Conservation (phyloP, 345 rosid species). For the Gossypium arboreum region DNA sequence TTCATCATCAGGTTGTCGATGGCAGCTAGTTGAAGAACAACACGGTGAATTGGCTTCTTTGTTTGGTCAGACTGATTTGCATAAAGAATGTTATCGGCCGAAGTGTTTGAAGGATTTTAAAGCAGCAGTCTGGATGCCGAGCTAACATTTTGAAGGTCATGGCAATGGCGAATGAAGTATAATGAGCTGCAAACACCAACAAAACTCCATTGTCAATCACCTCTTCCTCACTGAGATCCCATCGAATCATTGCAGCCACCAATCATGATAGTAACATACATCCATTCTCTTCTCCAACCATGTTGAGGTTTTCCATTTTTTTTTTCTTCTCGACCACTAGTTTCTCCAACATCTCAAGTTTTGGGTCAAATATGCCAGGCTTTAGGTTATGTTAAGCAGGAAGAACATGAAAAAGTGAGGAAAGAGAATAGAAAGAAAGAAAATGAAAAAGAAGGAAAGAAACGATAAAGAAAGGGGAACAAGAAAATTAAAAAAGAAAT, state of each 20-base stretch:
- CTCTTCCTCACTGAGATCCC: slow-evolving; percentile 53
- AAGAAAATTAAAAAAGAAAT: too few species aligned
- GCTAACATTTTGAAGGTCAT: slow-evolving; percentile 70
- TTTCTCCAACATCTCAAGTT: slow-evolving; percentile 20
- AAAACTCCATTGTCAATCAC: slow-evolving; percentile 62
- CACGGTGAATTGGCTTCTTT: background rate
- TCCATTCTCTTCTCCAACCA: slow-evolving; percentile 10
- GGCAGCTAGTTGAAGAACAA: background rate
- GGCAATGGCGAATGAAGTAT: slow-evolving; percentile 68
- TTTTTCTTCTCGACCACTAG: slow-evolving; percentile 42
- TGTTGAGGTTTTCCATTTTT: slow-evolving; percentile 24
- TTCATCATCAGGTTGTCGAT: background rate
- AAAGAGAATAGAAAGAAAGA: too few species aligned
- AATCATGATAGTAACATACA: slow-evolving; percentile 36
- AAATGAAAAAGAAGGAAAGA: too few species aligned
- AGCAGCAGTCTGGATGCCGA: slow-evolving; percentile 39
- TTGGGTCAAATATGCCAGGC: too few species aligned
- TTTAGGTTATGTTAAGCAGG: too few species aligned
- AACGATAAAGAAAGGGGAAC: too few species aligned
- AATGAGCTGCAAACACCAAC: slow-evolving; percentile 72
- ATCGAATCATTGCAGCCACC: slow-evolving; percentile 48
- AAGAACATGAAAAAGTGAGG: too few species aligned
- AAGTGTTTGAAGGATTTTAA: slow-evolving; percentile 30
- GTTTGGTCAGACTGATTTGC: background rate
- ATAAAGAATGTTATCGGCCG: background rate